Conservation (phyloP, 208 protist species). For the Trichomonas tenax region DNA sequence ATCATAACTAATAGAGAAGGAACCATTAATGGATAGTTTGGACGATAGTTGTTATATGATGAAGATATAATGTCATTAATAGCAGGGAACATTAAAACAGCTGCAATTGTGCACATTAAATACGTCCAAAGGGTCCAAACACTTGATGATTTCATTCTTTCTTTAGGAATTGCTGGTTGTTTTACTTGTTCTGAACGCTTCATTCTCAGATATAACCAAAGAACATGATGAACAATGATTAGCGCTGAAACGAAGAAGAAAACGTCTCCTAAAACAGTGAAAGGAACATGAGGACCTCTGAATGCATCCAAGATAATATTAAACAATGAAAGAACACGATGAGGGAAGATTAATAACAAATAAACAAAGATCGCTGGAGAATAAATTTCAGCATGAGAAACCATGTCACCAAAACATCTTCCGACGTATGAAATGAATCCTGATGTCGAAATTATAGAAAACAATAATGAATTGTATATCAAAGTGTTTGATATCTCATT, state of each 20-base stretch:
- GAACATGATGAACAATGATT: background rate
- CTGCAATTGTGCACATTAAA: background rate
- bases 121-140: background rate
- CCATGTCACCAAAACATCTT: background rate
- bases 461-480: background rate
- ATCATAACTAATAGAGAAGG: background rate
- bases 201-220: background rate
- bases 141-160: background rate
- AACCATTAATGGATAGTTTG: background rate
- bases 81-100: background rate
- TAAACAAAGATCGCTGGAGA: background rate
- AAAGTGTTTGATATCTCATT: background rate
- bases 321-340: background rate
- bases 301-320: background rate
- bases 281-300: background rate
- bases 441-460: background rate
- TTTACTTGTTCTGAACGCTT: background rate
- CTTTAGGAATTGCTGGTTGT: background rate
- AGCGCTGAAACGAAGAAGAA: background rate
- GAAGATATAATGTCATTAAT: background rate
- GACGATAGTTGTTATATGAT: background rate
- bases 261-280: background rate
- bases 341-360: background rate
- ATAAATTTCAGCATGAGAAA: background rate
- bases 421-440: background rate